Evolutionary conservation across 257 asterid species (phyloP).

Genomic region (Nicotiana noctiflora): DNA sequence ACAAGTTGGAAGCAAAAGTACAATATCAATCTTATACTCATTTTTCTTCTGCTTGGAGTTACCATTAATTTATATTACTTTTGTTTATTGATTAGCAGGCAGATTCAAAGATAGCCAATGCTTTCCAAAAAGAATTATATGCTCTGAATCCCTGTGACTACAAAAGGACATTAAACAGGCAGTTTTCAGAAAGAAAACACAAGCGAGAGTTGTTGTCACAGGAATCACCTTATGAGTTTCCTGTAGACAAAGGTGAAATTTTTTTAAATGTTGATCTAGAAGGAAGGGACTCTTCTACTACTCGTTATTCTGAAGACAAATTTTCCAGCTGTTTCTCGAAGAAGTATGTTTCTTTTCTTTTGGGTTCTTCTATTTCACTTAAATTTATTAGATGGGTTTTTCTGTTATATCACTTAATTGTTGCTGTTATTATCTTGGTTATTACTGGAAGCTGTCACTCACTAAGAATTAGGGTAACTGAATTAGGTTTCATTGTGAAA

Average conservation of each 20-base stretch:
- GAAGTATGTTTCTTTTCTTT: neutral
- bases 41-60: neutral
- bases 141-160: neutral
- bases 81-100: neutral
- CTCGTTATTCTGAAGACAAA: neutral
- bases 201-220: neutral
- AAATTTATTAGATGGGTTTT: neutral
- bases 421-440: neutral
- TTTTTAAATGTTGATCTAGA: neutral
- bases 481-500: neutral
- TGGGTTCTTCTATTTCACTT: neutral
- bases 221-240: neutral
- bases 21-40: neutral
- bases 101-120: neutral
- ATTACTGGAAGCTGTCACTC: neutral
- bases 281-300: neutral
- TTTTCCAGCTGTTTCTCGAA: neutral
- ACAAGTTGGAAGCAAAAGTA: neutral
- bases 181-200: neutral
- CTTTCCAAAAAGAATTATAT: neutral
- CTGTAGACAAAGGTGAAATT: neutral
- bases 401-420: neutral
- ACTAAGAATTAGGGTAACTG: neutral
- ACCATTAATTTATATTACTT: neutral
- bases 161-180: neutral